These are phyloP conservation scores for Ustilago esculenta DNA, from an alignment of 1,284 basidiomycete genomes.

Conservation along the genomic window DNA sequence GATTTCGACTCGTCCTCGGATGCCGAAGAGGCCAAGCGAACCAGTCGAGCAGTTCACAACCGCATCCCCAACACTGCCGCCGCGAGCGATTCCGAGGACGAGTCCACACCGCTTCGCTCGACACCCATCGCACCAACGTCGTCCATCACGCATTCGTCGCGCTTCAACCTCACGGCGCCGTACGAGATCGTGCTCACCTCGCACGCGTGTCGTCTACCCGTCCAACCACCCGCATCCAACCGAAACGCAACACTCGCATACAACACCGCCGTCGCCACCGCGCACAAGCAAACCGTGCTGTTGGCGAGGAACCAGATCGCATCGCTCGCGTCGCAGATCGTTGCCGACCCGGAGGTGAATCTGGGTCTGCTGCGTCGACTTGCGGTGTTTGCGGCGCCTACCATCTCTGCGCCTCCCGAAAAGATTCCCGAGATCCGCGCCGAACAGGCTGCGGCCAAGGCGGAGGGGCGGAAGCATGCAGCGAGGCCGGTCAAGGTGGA, in stretches of 20 bases:
- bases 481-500: constrained; percentile 31
- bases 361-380: constrained; percentile 56
- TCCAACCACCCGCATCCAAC: constrained; percentile 1
- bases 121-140: constrained; percentile 16
- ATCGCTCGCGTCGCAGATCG: constrained; percentile 57
- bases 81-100: constrained; percentile 15
- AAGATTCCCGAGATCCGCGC: constrained; percentile 32
- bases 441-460: constrained; percentile 55
- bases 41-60: constrained; percentile 50
- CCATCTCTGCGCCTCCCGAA: constrained; percentile 43
- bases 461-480: constrained; percentile 67
- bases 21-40: constrained; percentile 15
- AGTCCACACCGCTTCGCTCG: not conserved
- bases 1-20: not conserved
- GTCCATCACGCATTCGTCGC: constrained; percentile 48
- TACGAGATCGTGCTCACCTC: constrained; percentile 51
- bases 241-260: constrained; percentile 12
- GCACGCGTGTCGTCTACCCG: constrained; percentile 27
- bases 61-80: constrained; percentile 15
- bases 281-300: constrained; percentile 19
- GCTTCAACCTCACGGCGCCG: constrained; percentile 57
- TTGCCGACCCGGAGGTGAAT: constrained; percentile 62
- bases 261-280: constrained; percentile 6
- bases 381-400: constrained; percentile 46
- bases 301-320: constrained; percentile 66